A percentile compares a stretch with the other conserved stretches of the same genome.
phyloP scores from a whole-genome alignment of 768 basidiomycete species.

The Panellus pusillus region DNA sequence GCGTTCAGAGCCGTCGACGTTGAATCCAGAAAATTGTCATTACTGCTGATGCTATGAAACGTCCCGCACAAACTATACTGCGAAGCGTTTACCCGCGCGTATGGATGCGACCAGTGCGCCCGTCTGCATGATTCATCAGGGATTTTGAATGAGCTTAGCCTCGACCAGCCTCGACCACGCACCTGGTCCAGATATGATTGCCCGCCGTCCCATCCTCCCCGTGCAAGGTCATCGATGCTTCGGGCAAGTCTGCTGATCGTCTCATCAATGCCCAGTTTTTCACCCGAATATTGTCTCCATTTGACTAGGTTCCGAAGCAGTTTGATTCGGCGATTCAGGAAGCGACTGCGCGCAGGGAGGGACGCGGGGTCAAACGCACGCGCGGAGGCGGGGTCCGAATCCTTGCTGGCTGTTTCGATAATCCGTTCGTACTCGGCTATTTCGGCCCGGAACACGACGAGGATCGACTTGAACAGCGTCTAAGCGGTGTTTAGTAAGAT shows the following conservation, averaged over 20 bases:
- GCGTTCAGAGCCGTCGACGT: too few species aligned
- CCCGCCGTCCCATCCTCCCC: conserved; percentile 85
- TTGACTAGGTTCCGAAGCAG: conserved; percentile 69
- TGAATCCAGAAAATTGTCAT: not conserved
- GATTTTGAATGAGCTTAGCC: conserved; percentile 23
- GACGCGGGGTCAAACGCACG: conserved; percentile 75
- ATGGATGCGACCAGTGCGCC: not conserved
- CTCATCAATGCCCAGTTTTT: conserved; percentile 53
- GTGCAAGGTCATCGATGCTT: conserved; percentile 64
- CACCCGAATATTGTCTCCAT: conserved; percentile 75
- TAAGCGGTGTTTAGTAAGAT: conserved; percentile 27
- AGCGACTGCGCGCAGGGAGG: conserved; percentile 68
- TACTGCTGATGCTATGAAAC: not conserved
- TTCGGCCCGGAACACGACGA: conserved; percentile 52
- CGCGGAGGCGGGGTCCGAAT: conserved; percentile 28
- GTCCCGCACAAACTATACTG: not conserved
- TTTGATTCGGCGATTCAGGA: conserved; percentile 66
- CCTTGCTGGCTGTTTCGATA: conserved; percentile 46
- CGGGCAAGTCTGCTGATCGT: conserved; percentile 58
- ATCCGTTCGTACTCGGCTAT: conserved; percentile 51
- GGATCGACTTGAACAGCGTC: conserved; percentile 58
- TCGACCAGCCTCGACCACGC: conserved; percentile 19
- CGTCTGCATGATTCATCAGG: conserved; percentile 21
- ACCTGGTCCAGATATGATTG: conserved; percentile 17
- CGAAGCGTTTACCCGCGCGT: conserved; percentile 2